phyloP scores from a whole-genome alignment of 2,329 filamentous ascomycete species.

The Tricladium varicosporioides region DNA sequence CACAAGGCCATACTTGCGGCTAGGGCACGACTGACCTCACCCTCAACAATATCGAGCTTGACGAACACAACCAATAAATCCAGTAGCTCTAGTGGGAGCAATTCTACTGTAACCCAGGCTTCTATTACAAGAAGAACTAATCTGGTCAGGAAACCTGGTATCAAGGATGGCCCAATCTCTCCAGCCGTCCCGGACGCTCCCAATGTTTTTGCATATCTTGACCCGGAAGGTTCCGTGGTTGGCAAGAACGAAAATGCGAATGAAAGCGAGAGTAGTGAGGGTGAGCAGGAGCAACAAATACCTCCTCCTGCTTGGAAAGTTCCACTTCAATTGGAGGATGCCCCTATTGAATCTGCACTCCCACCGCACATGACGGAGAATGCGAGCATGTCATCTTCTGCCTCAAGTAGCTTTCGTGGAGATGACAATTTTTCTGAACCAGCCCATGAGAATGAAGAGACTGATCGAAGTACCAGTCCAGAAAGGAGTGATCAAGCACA shows the following conservation, averaged over 20 bases:
- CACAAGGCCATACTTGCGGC: conserved; percentile 26
- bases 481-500: conserved; percentile 39
- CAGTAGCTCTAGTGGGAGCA: conserved; percentile 41
- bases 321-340: conserved; percentile 6
- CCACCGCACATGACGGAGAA: conserved; percentile 22
- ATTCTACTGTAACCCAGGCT: conserved; percentile 40
- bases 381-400: conserved; percentile 34
- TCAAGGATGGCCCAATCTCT: conserved; percentile 24
- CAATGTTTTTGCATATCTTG: conserved; percentile 30
- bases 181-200: conserved; percentile 32
- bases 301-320: conserved; percentile 17
- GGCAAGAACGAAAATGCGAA: conserved; percentile 6
- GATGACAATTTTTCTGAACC: conserved; percentile 38
- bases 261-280: background rate
- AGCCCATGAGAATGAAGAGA: conserved; percentile 34
- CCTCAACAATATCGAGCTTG: conserved; percentile 33
- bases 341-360: conserved; percentile 9
- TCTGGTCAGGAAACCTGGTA: conserved; percentile 19
- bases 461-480: conserved; percentile 45
- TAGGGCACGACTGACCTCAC: conserved; percentile 31
- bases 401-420: conserved; percentile 29
- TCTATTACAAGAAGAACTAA: conserved; percentile 28
- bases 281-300: conserved; percentile 8
- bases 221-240: conserved; percentile 15
- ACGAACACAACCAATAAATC: conserved; percentile 36